Evolutionary conservation across 305 asterid species (phyloP).

Genomic region (Fraxinus floribunda): DNA sequence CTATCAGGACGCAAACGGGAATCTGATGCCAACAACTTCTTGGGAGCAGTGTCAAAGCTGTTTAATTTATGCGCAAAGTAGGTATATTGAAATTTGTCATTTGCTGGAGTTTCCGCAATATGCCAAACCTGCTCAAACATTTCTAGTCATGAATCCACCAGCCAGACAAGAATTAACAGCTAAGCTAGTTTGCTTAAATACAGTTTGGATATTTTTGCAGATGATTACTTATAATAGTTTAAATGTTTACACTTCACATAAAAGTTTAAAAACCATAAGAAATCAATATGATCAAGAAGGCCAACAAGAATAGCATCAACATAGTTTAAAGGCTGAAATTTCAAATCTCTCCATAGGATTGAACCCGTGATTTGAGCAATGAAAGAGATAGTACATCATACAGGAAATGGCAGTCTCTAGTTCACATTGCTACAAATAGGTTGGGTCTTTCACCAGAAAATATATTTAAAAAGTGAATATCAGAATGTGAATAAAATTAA

Average conservation of each 20-base stretch:
- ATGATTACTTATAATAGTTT: neutral
- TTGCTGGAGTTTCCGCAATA: conserved; percentile 62
- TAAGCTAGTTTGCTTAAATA: neutral
- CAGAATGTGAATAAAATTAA: conserved; percentile 23
- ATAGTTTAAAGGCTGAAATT: neutral
- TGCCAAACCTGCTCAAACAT: conserved; percentile 63
- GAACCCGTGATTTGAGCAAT: neutral
- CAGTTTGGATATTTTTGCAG: neutral
- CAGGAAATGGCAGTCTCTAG: neutral
- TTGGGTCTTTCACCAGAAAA: neutral
- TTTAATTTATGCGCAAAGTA: conserved; percentile 90
- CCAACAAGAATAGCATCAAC: neutral
- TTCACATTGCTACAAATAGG: conserved; percentile 19
- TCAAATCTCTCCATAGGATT: conserved; percentile 4
- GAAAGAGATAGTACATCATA: conserved; percentile 17
- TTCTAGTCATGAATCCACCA: conserved; percentile 10
- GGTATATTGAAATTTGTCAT: conserved; percentile 87
- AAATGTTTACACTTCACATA: neutral
- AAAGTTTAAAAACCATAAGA: neutral
- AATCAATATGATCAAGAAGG: neutral
- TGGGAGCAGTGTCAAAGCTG: conserved; percentile 90
- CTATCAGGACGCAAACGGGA: conserved; percentile 98
- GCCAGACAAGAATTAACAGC: neutral
- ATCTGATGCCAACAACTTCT: conserved; percentile 85
- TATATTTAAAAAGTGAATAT: conserved; percentile 1